These are phyloP conservation scores for Cladophialophora chaetospira DNA, from an alignment of 2,329 filamentous ascomycete species.

Conservation along the genomic window DNA sequence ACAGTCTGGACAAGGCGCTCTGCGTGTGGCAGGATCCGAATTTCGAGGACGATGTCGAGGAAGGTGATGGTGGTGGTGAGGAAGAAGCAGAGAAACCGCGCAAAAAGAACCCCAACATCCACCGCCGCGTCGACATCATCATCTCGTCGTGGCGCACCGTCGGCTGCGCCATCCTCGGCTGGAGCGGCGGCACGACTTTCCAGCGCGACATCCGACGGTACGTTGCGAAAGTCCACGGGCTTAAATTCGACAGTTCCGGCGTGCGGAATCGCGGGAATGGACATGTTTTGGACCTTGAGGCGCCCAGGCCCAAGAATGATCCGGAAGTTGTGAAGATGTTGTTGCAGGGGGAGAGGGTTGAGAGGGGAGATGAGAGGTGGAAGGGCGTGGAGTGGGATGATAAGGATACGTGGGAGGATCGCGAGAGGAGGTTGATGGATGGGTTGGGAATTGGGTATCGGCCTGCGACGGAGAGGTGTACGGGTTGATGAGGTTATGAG, in stretches of 20 bases:
- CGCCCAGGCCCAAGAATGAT: slow-evolving; percentile 46
- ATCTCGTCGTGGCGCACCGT: slow-evolving; percentile 84
- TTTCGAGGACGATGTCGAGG: slow-evolving; percentile 37
- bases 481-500: slow-evolving; percentile 52
- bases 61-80: not conserved
- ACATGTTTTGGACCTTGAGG: slow-evolving; percentile 70
- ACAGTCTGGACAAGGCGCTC: slow-evolving; percentile 86
- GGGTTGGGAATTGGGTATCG: slow-evolving; percentile 71
- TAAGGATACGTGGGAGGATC: slow-evolving; percentile 62
- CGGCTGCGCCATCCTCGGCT: slow-evolving; percentile 84
- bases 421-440: slow-evolving; percentile 79
- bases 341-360: slow-evolving; percentile 28
- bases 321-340: not conserved
- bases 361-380: slow-evolving; percentile 71
- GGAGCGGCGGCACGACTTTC: slow-evolving; percentile 88
- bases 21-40: slow-evolving; percentile 84
- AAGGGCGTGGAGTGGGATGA: slow-evolving; percentile 60
- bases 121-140: slow-evolving; percentile 90
- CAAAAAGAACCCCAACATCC: slow-evolving; percentile 67
- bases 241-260: slow-evolving; percentile 92
- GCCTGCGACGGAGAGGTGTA: slow-evolving; percentile 68
- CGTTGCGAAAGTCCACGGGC: slow-evolving; percentile 68
- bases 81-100: slow-evolving; percentile 32
- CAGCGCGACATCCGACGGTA: slow-evolving; percentile 82
- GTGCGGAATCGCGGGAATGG: slow-evolving; percentile 67